phyloP scores from a whole-genome alignment of 2,329 filamentous ascomycete genomes.

The Diaporthe nobilis region DNA sequence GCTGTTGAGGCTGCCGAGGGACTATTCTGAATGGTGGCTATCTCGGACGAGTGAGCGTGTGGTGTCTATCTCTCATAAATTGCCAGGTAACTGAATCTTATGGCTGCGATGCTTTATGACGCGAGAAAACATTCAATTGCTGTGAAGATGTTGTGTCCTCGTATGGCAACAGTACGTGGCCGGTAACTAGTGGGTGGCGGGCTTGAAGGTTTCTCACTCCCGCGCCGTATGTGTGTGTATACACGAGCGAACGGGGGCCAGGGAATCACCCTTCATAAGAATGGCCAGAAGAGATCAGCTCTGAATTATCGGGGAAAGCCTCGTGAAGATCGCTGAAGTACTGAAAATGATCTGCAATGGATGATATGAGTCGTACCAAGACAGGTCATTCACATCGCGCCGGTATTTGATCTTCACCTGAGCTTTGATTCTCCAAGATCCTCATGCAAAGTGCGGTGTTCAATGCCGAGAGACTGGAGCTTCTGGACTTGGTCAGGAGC shows the following conservation, averaged over 20 bases:
- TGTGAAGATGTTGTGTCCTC: background rate
- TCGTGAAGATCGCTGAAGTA: conserved; percentile 8
- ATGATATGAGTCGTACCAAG: conserved; percentile 18
- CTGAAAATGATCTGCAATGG: conserved; percentile 5
- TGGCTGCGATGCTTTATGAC: background rate
- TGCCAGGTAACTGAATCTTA: background rate
- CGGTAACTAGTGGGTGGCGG: background rate
- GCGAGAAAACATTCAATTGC: background rate
- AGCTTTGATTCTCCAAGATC: background rate
- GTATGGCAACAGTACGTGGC: background rate
- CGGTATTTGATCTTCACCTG: background rate
- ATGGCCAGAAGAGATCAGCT: background rate
- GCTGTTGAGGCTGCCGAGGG: background rate
- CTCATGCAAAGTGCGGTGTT: background rate
- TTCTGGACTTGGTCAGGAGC: background rate
- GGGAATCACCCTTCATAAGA: background rate
- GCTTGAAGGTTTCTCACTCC: background rate
- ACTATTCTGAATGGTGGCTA: background rate
- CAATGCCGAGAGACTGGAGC: background rate
- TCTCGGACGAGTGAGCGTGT: background rate
- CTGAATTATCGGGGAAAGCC: background rate
- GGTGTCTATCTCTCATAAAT: background rate
- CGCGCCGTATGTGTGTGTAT: background rate
- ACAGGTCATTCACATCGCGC: background rate
- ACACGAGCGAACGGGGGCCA: background rate